Conservation (phyloP, 345 rosid species). For the Aquilaria yunnanensis region DNA sequence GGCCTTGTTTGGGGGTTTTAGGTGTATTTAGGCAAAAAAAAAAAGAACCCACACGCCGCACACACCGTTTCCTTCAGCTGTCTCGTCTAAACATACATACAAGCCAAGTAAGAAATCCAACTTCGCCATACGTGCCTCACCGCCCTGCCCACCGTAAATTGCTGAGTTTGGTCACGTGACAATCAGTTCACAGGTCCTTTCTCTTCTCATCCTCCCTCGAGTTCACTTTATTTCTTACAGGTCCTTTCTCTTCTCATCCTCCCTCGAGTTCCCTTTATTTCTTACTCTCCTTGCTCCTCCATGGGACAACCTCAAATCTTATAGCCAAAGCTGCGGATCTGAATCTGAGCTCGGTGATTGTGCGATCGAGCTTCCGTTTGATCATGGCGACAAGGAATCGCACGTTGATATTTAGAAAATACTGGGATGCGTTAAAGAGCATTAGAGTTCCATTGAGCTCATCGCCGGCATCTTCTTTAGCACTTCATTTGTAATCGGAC, state of each 20-base stretch:
- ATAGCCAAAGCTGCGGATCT: constrained; percentile 31
- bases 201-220: no score
- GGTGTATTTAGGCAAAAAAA: no score
- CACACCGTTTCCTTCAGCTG: constrained; percentile 4
- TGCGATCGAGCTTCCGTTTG: constrained; percentile 10
- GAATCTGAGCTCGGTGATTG: constrained; percentile 3
- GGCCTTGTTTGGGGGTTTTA: no score
- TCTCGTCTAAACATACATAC: background rate
- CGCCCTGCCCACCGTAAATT: constrained; percentile 4
- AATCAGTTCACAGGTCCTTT: no score
- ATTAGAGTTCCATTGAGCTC: constrained; percentile 54
- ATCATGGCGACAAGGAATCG: constrained; percentile 88
- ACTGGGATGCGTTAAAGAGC: constrained; percentile 86
- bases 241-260: background rate
- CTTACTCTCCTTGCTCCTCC: background rate
- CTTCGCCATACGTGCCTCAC: constrained; percentile 12
- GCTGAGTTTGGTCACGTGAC: constrained; percentile 17
- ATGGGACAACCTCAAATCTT: constrained; percentile 14
- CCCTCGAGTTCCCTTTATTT: background rate
- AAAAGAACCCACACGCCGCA: background rate
- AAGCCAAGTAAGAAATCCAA: background rate
- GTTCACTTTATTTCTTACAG: no score
- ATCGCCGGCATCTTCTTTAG: constrained; percentile 20
- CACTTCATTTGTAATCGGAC: no score
- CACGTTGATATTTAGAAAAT: constrained; percentile 58